phyloP scores from a whole-genome alignment of 371 early-diverging fungal species.

The Gilbertella persicaria region DNA sequence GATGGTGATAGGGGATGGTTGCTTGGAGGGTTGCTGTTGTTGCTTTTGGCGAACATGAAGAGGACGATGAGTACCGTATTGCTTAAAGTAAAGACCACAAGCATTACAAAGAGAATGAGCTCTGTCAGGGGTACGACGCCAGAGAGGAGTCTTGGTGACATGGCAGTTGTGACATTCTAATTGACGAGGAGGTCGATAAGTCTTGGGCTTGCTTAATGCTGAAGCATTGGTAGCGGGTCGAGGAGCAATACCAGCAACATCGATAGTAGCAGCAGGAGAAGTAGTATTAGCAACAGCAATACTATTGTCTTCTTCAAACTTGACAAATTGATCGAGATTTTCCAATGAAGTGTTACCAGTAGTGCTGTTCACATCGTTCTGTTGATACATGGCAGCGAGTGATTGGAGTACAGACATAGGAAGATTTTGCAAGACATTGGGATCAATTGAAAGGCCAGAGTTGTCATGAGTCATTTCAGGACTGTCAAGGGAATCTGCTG shows the following conservation, averaged over 20 bases:
- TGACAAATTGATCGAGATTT: slow-evolving; percentile 41
- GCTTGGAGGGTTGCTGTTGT: slow-evolving; percentile 21
- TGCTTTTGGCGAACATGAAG: slow-evolving; percentile 62
- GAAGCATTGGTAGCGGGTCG: slow-evolving; percentile 4
- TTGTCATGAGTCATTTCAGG: slow-evolving; percentile 12
- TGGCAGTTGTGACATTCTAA: slow-evolving; percentile 80
- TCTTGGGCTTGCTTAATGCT: slow-evolving; percentile 17
- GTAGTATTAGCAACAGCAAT: not conserved
- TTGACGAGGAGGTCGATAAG: slow-evolving; percentile 57
- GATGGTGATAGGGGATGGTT: slow-evolving; percentile 5
- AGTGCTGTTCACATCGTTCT: no score
- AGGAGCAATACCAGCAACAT: slow-evolving; percentile 6
- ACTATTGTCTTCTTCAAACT: slow-evolving; percentile 32
- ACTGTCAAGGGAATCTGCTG: slow-evolving; percentile 27
- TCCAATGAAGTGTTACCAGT: slow-evolving; percentile 5
- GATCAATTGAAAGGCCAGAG: slow-evolving; percentile 23
- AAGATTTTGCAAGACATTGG: slow-evolving; percentile 29
- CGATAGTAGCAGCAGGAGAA: not conserved
- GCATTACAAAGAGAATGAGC: slow-evolving; percentile 83
- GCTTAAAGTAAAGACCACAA: slow-evolving; percentile 81
- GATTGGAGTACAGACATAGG: slow-evolving; percentile 32
- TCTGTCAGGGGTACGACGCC: slow-evolving; percentile 79
- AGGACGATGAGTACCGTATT: slow-evolving; percentile 73
- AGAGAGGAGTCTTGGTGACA: slow-evolving; percentile 81
- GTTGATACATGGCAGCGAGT: slow-evolving; percentile 35